Base-by-base conservation (phyloP, 2,329 filamentous ascomycete genomes). In the Zopfia rhizophila region DNA sequence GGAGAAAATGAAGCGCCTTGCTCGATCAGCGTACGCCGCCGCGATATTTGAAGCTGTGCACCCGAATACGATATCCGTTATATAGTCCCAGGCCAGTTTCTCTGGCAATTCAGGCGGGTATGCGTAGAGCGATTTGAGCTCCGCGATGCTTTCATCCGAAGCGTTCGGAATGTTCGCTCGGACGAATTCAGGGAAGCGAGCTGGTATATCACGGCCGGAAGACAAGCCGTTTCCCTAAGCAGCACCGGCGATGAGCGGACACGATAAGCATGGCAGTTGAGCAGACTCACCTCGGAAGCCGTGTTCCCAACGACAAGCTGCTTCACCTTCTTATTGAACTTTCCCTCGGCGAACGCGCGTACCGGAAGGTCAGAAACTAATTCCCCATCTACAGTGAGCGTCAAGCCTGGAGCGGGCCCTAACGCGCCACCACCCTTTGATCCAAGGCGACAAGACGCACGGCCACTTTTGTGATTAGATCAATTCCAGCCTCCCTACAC, bases 291-390 rank as follows among this genome's bases (percentile, higher is more conserved):
- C 25, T 38, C 31, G 18, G n/a, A 7, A 5, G 35, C 30, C 5
- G 35, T 39, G 25, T 45, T 7, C 3, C 42, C 42, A n/a, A 45
- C 27, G 6, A 45, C 19, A 5, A 45, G n/a, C n/a, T n/a, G n/a
- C 27, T 39, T 39, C 10, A 45, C n/a, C n/a, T 23, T 31, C 18
- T 45, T 45, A 35, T 45, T 45, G 35, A 45, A 45, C 17, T 45
- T 45, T 16, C 42, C 35, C 18, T 14, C 19, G 6, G 18, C 13
- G 35, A 45, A 45, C 14, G 42, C 35, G 8, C 10, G 24, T 3
- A 24, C 19, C 5, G 42, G 42, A 6, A 45, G 42, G 7, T 45
- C 42, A 25, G 37, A 47, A 4, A 47, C 18, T 16, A 47, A 24
- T 21, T 47, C 43, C 4, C 43, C 43, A 17, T 47, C 43, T 7